phyloP scores from a whole-genome alignment of 345 rosid species.

The Syzygium jambos region DNA sequence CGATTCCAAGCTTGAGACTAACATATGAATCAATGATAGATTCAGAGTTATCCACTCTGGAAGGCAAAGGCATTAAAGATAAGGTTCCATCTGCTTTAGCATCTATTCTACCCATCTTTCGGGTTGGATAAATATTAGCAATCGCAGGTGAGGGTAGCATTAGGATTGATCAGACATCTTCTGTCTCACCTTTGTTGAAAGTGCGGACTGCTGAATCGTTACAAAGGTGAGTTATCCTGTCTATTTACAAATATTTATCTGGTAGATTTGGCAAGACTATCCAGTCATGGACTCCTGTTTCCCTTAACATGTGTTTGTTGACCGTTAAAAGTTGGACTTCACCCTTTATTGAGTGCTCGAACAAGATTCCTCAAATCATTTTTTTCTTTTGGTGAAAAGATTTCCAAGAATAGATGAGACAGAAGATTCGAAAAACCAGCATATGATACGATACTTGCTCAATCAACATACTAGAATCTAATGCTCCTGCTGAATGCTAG shows the following conservation, averaged over 20 bases:
- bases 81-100: background rate
- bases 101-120: background rate
- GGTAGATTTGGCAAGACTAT: background rate
- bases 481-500: background rate
- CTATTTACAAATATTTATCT: background rate
- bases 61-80: background rate
- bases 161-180: background rate
- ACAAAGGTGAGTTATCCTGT: background rate
- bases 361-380: background rate
- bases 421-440: background rate
- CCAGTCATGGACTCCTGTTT: background rate
- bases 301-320: background rate
- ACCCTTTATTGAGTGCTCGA: background rate
- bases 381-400: background rate
- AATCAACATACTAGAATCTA: background rate
- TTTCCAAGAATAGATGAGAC: background rate
- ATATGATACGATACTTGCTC: background rate
- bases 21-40: background rate
- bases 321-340: background rate
- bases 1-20: background rate
- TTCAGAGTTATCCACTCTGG: background rate
- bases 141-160: background rate
- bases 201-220: background rate
- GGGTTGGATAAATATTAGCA: background rate
- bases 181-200: background rate